A percentile compares a stretch with the other conserved stretches of the same genome.
Conservation (phyloP, 2,329 filamentous ascomycete species). For the Reticulascus tulasneorum region DNA sequence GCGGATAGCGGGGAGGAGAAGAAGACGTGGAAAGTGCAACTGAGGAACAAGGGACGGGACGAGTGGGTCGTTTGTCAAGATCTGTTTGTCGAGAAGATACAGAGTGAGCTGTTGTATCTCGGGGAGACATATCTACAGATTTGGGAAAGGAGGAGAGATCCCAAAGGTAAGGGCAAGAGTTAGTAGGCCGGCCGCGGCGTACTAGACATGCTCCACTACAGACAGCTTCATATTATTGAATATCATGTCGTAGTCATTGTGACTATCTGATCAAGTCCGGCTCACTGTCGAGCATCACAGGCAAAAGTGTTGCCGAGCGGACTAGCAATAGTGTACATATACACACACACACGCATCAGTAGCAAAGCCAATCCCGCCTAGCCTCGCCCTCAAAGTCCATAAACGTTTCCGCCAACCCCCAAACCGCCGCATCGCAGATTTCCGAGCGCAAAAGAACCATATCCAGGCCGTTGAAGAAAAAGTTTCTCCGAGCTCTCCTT, state of each 20-base stretch:
- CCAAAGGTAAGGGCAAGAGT: constrained; percentile 36
- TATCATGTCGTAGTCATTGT: constrained; percentile 13
- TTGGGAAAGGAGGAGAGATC: constrained; percentile 77
- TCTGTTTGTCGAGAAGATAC: constrained; percentile 83
- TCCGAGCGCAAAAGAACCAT: constrained; percentile 3
- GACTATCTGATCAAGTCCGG: constrained; percentile 8
- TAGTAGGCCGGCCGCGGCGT: too few relatives aligned
- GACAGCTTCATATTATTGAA: too few relatives aligned
- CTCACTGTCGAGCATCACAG: constrained; percentile 3
- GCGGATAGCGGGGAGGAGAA: constrained; percentile 82
- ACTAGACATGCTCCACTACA: too few relatives aligned
- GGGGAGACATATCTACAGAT: constrained; percentile 95
- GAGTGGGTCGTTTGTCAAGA: constrained; percentile 96
- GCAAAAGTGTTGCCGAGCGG: constrained; percentile 4
- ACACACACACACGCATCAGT: constrained; percentile 7
- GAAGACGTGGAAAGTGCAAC: constrained; percentile 92
- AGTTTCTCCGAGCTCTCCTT: constrained; percentile 6
- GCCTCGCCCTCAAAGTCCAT: too few relatives aligned
- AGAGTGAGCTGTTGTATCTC: constrained; percentile 84
- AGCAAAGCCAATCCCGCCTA: constrained; percentile 11
- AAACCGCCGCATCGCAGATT: constrained; percentile 3
- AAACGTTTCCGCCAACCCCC: constrained; percentile 5
- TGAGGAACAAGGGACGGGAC: constrained; percentile 73
- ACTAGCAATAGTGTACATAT: constrained; percentile 12
- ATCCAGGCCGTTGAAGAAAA: not conserved